Evolutionary conservation across 306 rosid genomes (phyloP).

Genomic region (Macrotyloma uniflorum): DNA sequence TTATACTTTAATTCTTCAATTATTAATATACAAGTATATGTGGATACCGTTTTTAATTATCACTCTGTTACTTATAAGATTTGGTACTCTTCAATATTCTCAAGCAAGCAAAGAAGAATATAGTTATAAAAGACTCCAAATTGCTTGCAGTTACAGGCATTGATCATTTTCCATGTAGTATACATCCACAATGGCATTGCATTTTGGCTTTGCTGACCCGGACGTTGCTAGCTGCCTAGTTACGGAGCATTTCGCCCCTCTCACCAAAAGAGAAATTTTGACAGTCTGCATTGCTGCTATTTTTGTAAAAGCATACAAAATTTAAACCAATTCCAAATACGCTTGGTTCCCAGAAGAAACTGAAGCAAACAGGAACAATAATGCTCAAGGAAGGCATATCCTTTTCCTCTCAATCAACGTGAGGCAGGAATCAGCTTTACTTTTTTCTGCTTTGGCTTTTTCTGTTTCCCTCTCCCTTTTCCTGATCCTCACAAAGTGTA

Average conservation of each 20-base stretch:
- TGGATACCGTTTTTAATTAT: too few relatives aligned
- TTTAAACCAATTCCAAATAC: conserved; percentile 40
- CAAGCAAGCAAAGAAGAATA: background rate
- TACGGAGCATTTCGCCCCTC: conserved; percentile 38
- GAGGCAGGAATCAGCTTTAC: conserved; percentile 59
- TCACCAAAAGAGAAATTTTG: conserved; percentile 33
- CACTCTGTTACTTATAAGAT: too few relatives aligned
- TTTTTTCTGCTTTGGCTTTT: conserved; percentile 45
- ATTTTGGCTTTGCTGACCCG: conserved; percentile 32
- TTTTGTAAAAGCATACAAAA: conserved; percentile 25
- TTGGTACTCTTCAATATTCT: too few relatives aligned
- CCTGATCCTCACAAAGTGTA: conserved; percentile 67
- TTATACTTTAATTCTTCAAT: too few relatives aligned
- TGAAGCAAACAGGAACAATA: conserved; percentile 42
- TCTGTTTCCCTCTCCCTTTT: conserved; percentile 44
- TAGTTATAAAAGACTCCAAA: conserved; percentile 2
- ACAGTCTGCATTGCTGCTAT: conserved; percentile 28
- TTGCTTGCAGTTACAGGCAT: conserved; percentile 2
- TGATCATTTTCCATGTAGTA: conserved; percentile 11
- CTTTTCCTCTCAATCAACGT: conserved; percentile 51
- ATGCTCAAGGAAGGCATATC: conserved; percentile 50
- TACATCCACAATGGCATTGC: conserved; percentile 4
- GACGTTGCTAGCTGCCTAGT: conserved; percentile 38
- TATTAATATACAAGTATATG: too few relatives aligned
- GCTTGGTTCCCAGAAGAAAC: conserved; percentile 42